A percentile compares a stretch with the other conserved stretches of the same genome.
Conservation (phyloP, 495 filamentous ascomycete genomes). For the Aspergillus ostianus region DNA sequence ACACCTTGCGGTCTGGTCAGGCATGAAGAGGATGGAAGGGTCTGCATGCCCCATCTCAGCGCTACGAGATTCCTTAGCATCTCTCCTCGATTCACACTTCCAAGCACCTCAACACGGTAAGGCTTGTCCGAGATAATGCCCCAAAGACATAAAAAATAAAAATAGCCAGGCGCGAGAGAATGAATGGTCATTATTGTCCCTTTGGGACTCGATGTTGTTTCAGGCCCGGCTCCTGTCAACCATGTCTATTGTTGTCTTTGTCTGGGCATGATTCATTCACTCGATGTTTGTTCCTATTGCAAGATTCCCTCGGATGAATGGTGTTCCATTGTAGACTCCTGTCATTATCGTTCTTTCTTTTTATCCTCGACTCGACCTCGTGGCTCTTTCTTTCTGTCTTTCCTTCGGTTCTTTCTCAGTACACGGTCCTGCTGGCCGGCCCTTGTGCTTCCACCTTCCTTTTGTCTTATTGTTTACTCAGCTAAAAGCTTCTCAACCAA, state of each 20-base stretch:
- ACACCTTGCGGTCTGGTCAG: neutral
- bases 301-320: slow-evolving; percentile 11
- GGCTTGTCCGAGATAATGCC: neutral
- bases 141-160: neutral
- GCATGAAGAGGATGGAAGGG: neutral
- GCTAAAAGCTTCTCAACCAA: neutral
- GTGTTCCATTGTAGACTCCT: slow-evolving; percentile 12
- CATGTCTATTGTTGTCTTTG: slow-evolving; percentile 19
- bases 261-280: slow-evolving; percentile 9
- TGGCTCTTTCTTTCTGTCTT: slow-evolving; percentile 24
- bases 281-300: neutral
- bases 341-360: slow-evolving; percentile 19
- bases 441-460: slow-evolving; percentile 32
- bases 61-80: neutral
- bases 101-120: neutral
- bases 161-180: neutral
- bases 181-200: slow-evolving; percentile 20
- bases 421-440: slow-evolving; percentile 39
- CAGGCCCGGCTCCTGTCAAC: slow-evolving; percentile 15
- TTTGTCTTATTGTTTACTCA: slow-evolving; percentile 24
- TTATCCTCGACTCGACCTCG: slow-evolving; percentile 17
- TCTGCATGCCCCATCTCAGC: neutral
- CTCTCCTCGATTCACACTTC: neutral
- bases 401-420: slow-evolving; percentile 19
- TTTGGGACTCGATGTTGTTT: slow-evolving; percentile 17